Evolutionary conservation across 148 eudicot genomes (phyloP), one percentile per base, ranked within the genome.

Genomic region (Pouteria glomerata): DNA sequence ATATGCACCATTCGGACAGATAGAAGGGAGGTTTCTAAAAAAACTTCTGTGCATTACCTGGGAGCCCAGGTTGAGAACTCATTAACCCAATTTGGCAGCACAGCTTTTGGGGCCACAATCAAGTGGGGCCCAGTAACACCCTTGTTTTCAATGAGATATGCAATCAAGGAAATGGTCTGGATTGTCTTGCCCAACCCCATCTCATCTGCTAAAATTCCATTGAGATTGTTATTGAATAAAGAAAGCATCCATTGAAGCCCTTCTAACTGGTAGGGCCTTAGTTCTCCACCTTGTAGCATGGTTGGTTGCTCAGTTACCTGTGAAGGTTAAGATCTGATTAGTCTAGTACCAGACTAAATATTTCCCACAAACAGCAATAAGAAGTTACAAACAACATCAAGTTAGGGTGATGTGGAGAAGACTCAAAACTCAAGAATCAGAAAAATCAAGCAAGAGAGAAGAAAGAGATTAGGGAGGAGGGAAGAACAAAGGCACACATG

Each of bases 161-260:
- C 99, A 73, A 95, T 84, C 70, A 95, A 75, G 41, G 99, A 79
- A 69, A 95, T 95, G 61, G 97, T 90, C 84, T 95, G 99, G 63
- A 95, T 95, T 75, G 99, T 95, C 82, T 95, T 95, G 33, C 99
- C 99, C 77, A 95, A 74, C 66, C 99, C 99, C 99, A 95, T 95
- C 78, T 95, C 99, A 87, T 95, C 99, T 21, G 99, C 99, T 81
- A 95, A 86, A 71, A 95, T 95, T 60, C 99, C 99, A 77, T 95
- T 95, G 63, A 95, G 80, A 78, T 95, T 95, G 84, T 95, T 95
- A 74, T 95, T 95, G 74, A 90, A 95, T 77, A 95, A 77, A 39
- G 99, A 95, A 64, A 95, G 73, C 99, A 95, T 95, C 99, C 99
- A 95, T 52, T 95, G 99, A 59, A 95, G 97, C 73, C 99, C 99